Conservation (phyloP, 176 grass and related monocot species). For the Aechmea fasciata region DNA sequence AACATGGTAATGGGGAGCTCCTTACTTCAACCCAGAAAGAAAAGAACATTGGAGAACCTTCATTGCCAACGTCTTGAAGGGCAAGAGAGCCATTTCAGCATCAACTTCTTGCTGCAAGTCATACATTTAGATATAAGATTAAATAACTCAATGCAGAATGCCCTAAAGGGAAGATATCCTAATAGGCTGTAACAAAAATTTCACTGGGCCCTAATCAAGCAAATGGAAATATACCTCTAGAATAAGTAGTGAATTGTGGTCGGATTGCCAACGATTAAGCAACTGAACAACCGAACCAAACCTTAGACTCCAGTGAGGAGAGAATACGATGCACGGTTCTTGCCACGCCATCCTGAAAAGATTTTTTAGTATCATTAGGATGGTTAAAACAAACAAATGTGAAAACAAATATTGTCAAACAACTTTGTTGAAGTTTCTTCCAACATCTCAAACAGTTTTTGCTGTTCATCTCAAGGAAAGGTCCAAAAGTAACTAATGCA, state of each 20-base stretch:
- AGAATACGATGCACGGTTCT: conserved; percentile 80
- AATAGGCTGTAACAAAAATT: conserved; percentile 1
- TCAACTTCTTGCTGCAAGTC: conserved; percentile 56
- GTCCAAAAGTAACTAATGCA: too few relatives aligned
- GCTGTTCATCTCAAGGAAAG: too few relatives aligned
- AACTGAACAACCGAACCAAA: conserved; percentile 58
- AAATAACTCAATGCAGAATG: conserved; percentile 1
- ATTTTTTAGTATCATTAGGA: conserved; percentile 18
- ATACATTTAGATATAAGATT: conserved; percentile 15
- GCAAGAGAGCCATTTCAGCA: conserved; percentile 55
- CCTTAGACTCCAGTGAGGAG: conserved; percentile 73
- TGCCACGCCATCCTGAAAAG: conserved; percentile 62
- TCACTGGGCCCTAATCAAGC: conserved; percentile 3
- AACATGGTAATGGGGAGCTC: conserved; percentile 8
- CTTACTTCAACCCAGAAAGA: conserved; percentile 82
- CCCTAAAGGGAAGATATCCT: not conserved
- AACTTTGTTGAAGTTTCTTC: not conserved
- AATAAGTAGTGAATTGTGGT: conserved; percentile 63
- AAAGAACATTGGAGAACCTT: conserved; percentile 87
- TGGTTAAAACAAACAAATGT: conserved; percentile 4
- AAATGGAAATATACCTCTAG: conserved; percentile 45
- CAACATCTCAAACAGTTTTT: not conserved
- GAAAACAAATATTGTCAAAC: conserved; percentile 2
- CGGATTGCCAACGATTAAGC: conserved; percentile 65
- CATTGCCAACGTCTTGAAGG: conserved; percentile 55